Evolutionary conservation across 768 basidiomycete species (phyloP), one percentile per base, ranked within the genome.

Genomic region (Collybia nuda): DNA sequence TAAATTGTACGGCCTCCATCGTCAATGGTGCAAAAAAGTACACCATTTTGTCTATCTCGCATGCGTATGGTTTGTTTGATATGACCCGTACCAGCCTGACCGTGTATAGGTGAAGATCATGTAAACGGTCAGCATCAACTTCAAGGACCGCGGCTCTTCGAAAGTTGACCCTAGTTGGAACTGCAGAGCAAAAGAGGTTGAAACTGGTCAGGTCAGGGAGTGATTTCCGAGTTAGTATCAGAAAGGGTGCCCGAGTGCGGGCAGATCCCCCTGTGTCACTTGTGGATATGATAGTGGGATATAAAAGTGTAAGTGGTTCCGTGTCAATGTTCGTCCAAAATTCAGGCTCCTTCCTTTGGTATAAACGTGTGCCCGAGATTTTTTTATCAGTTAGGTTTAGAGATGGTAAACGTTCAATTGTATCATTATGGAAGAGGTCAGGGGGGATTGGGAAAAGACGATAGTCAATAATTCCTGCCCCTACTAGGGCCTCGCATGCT

Each of bases 1-100:
- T 52, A 78, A 78, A 83, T 2, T 56, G 48, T 2, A 58, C 6
- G 12, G 32, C 32, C 14, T 32, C 32, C 32, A 2, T 32, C 15
- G 61, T 57, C 35, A 92, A 69, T 5, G 91, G 88, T 9, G 84
- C 82, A 55, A 90, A 68, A 57, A 90, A 81, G 59, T 85, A 91
- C 14, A 76, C 64, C 71, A 84, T 80, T 15, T 79, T 65, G 38
- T 81, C 76, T 43, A 73, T 47, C 6, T 73, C 45, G 63, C 84
- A 85, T n/a, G 68, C 66, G 28, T 88, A 73, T 1, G 84, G 76
- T 60, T 90, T 92, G 67, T 90, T 91, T 56, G 78, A 69, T 9
- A 88, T 67, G 6, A 80, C 68, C 45, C 86, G 80, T 56, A 75
- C 82, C 15, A 89, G 46, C 49, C 88, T 76, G 15, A 84, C 48